Base-by-base conservation (phyloP, 305 asterid species). In the Fraxinus angustifolia region DNA sequence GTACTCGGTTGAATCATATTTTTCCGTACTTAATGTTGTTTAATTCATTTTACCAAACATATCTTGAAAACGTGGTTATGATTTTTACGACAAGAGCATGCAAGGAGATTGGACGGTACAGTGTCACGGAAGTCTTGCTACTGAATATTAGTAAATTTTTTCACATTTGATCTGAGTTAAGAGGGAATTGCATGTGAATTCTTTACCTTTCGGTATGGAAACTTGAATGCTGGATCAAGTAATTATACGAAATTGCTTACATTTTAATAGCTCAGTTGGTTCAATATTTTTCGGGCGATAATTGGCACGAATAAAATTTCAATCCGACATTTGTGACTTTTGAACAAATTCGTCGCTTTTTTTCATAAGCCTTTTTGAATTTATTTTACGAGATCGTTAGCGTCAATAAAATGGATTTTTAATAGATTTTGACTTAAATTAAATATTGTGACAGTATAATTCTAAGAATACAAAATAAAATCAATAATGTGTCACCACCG, bases 61-160 rank as follows among this genome's bases (percentile, higher is more conserved):
- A 67, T 67, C 3, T 23, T 8, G 12, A 12, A 11, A 23, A 65
- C 6, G 10, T 85, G 70, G 14, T 67, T 34, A 76, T 68, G 58
- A 75, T 3, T 42, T 80, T 56, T 72, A 83, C 70, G 72, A 85
- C 80, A 81, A 28, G 76, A 65, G 84, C 83, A 76, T 19, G 81
- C 81, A 79, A 80, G 83, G 85, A 81, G 31, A 28, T 87, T 35
- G 68, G 82, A 75, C 82, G 82, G 87, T 84, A 82, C 60, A 42
- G 83, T 85, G 87, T 89, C 95, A 91, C 93, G 95, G 85, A 89
- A 88, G 71, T 89, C 95, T 83, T 86, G 93, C 87, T 82, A 77
- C 75, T 80, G 35, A 70, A 62, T 45, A 81, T 72, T 74, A 83
- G 56, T 84, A 82, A 86, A 73, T 82, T 72, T 23, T 74, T 73